Evolutionary conservation across 1,139 yeast species (phyloP).

Genomic region (Protomyces macrosporus): DNA sequence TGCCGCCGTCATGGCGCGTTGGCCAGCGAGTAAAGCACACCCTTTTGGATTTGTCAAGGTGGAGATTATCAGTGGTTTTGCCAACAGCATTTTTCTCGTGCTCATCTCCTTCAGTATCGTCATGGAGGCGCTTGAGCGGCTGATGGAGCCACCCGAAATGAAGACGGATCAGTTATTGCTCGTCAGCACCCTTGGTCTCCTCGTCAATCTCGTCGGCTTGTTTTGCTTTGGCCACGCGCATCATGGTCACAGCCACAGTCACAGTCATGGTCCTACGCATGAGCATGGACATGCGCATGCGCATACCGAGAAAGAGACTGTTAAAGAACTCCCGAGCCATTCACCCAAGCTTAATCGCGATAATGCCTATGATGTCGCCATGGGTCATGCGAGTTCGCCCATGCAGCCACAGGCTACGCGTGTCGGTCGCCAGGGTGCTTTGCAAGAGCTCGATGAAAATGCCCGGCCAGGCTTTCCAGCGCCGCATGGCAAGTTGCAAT

Average conservation of each 20-base stretch:
- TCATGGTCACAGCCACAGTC: slow-evolving; percentile 32
- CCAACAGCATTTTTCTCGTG: slow-evolving; percentile 80
- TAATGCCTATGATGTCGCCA: background rate
- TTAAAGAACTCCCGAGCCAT: background rate
- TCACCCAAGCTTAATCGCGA: background rate
- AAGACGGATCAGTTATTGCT: slow-evolving; percentile 81
- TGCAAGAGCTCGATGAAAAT: background rate
- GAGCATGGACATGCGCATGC: slow-evolving; percentile 38
- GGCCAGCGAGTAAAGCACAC: slow-evolving; percentile 60
- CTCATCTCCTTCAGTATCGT: slow-evolving; percentile 87
- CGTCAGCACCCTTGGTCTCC: slow-evolving; percentile 75
- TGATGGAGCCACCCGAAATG: slow-evolving; percentile 67
- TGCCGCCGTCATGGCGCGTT: slow-evolving; percentile 64
- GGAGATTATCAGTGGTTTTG: slow-evolving; percentile 89
- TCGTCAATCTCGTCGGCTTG: slow-evolving; percentile 86
- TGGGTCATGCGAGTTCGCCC: background rate
- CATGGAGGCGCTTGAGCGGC: slow-evolving; percentile 78
- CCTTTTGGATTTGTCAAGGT: slow-evolving; percentile 84
- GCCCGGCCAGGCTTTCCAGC: background rate
- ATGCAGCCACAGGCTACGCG: background rate
- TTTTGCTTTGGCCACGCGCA: slow-evolving; percentile 89
- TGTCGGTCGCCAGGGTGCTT: background rate
- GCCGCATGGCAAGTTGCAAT: background rate
- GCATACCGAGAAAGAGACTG: slow-evolving; percentile 31
- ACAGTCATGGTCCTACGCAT: slow-evolving; percentile 38